Conservation (phyloP, 2,329 filamentous ascomycete species). For the Thermoascus crustaceus region DNA sequence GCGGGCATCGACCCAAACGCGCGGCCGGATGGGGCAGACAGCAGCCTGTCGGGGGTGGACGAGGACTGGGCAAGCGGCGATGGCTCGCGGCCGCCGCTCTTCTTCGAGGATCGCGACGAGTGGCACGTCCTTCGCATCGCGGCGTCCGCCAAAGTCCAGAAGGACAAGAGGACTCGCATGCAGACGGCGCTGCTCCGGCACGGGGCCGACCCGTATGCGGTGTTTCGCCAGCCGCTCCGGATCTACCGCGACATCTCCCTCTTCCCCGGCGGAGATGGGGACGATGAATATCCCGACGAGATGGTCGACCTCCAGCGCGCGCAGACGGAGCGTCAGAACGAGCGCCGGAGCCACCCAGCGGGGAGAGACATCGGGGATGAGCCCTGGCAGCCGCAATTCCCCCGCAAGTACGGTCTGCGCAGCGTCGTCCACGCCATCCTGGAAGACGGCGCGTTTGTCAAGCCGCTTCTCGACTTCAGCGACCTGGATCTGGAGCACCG, state of each 20-base stretch:
- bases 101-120: not conserved
- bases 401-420: constrained; percentile 7
- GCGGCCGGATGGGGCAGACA: not conserved
- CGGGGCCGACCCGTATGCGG: not conserved
- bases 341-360: too few species aligned
- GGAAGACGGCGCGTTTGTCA: constrained; percentile 6
- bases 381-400: not conserved
- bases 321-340: not conserved
- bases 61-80: not conserved
- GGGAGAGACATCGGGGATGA: not conserved
- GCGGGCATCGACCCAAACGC: not conserved
- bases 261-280: not conserved
- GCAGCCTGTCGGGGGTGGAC: not conserved
- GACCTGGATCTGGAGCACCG: constrained; percentile 9
- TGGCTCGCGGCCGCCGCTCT: not conserved
- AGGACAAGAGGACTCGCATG: not conserved
- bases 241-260: not conserved
- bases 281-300: not conserved
- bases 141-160: not conserved
- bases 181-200: not conserved
- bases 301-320: not conserved
- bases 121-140: constrained; percentile 1
- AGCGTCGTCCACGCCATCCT: constrained; percentile 11
- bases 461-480: constrained; percentile 5
- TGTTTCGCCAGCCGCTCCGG: not conserved